Evolutionary conservation across 495 filamentous ascomycete species (phyloP).

Genomic region (Chlorociboria aeruginascens): DNA sequence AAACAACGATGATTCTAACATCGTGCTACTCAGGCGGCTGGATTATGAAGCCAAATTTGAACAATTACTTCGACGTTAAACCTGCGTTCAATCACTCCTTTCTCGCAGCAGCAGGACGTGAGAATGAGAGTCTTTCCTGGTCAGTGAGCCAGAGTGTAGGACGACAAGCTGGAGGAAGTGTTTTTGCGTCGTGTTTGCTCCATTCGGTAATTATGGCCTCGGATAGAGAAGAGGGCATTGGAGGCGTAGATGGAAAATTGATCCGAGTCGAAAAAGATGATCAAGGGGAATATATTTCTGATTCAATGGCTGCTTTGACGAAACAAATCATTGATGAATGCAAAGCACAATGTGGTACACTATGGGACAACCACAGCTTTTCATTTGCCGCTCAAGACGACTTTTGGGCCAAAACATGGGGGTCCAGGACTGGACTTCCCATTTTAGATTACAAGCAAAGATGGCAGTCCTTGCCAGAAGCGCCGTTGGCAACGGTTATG

Average conservation of each 20-base stretch:
- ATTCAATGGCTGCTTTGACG: slow-evolving; percentile 12
- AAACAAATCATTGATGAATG: slow-evolving; percentile 12
- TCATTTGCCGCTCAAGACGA: slow-evolving; percentile 20
- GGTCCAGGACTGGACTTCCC: slow-evolving; percentile 17
- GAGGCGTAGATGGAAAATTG: slow-evolving; percentile 1
- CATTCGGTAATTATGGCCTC: slow-evolving; percentile 4
- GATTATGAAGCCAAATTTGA: slow-evolving; percentile 10
- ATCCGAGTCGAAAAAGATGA: slow-evolving; percentile 2
- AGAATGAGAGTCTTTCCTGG: slow-evolving; percentile 17
- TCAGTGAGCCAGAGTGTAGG: slow-evolving; percentile 11
- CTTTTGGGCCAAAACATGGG: slow-evolving; percentile 16
- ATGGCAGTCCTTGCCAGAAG: slow-evolving; percentile 7
- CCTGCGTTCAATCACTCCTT: slow-evolving; percentile 15
- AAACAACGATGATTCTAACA: slow-evolving; percentile 18
- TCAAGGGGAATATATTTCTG: slow-evolving; percentile 11
- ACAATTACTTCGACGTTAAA: slow-evolving; percentile 6
- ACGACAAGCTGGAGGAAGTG: slow-evolving; percentile 16
- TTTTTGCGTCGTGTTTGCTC: slow-evolving; percentile 16
- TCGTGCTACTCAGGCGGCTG: slow-evolving; percentile 22
- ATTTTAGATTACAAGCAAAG: slow-evolving; percentile 9
- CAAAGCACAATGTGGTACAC: slow-evolving; percentile 10
- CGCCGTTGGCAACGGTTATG: slow-evolving; percentile 5
- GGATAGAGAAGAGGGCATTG: slow-evolving; percentile 3
- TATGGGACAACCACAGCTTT: slow-evolving; percentile 13
- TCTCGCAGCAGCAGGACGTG: slow-evolving; percentile 15